Evolutionary conservation across 78 protist species (phyloP).

Genomic region (Acrasis kona): DNA sequence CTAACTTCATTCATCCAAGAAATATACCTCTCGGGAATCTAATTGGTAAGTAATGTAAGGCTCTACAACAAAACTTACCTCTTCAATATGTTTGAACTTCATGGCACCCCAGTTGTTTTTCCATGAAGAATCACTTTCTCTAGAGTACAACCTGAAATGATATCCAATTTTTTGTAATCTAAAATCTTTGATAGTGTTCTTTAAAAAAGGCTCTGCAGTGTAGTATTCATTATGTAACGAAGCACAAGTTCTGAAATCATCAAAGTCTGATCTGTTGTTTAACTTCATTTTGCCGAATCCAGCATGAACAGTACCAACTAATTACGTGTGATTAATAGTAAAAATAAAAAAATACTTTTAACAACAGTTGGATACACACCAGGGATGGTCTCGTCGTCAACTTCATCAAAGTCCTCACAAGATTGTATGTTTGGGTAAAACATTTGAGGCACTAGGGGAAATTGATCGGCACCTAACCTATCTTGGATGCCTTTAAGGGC

Average conservation of each 20-base stretch:
- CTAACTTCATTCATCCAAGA: conserved; percentile 24
- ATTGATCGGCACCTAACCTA: conserved; percentile 7
- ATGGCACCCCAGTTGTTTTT: not conserved
- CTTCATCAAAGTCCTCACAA: too few species aligned
- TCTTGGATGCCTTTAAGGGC: not conserved
- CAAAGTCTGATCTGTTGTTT: conserved; percentile 3
- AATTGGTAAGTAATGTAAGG: too few species aligned
- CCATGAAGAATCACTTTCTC: not conserved
- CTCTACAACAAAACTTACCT: too few species aligned
- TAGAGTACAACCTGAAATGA: conserved; percentile 16
- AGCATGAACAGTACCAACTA: conserved; percentile 17
- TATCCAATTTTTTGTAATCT: conserved; percentile 29
- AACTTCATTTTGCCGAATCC: conserved; percentile 28
- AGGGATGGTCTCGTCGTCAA: conserved; percentile 1
- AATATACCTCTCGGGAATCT: not conserved
- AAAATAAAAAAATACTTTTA: too few species aligned
- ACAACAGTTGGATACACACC: conserved; percentile 7
- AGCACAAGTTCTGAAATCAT: not conserved
- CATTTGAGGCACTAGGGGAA: conserved; percentile 18
- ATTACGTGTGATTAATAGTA: too few species aligned
- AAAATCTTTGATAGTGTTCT: conserved; percentile 11
- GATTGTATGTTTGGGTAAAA: conserved; percentile 10
- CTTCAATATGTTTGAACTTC: not conserved
- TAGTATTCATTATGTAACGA: conserved; percentile 11
- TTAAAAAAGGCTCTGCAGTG: conserved; percentile 21